phyloP scores from a whole-genome alignment of 2,329 filamentous ascomycete genomes.

The Aspergillus ibericus region DNA sequence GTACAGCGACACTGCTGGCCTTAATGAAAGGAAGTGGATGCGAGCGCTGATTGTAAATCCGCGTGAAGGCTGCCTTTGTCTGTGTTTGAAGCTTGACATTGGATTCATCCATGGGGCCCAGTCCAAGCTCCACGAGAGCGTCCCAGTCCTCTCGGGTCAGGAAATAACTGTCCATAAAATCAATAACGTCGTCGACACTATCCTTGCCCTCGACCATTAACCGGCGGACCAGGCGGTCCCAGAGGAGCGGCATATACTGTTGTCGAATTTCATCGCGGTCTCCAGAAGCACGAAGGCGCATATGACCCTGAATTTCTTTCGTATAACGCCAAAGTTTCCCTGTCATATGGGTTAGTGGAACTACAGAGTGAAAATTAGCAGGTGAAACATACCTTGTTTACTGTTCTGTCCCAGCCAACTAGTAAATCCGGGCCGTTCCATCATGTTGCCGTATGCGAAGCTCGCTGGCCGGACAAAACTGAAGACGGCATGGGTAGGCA shows the following conservation, averaged over 20 bases:
- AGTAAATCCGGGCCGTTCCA: slow-evolving; percentile 73
- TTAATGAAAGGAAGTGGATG: slow-evolving; percentile 98
- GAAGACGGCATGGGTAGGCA: slow-evolving; percentile 95
- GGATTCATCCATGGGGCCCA: slow-evolving; percentile 78
- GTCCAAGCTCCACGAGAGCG: slow-evolving; percentile 83
- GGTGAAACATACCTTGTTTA: slow-evolving; percentile 63
- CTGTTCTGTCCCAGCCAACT: slow-evolving; percentile 95
- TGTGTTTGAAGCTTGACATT: slow-evolving; percentile 76
- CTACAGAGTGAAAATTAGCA: background rate
- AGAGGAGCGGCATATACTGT: slow-evolving; percentile 86
- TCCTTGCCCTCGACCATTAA: slow-evolving; percentile 80
- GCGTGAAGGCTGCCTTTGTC: slow-evolving; percentile 86
- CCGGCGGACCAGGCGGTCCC: slow-evolving; percentile 73
- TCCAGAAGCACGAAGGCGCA: slow-evolving; percentile 85
- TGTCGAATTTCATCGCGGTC: slow-evolving; percentile 93
- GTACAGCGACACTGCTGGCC: slow-evolving; percentile 71
- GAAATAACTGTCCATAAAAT: slow-evolving; percentile 96
- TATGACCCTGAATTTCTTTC: slow-evolving; percentile 95
- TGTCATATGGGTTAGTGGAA: slow-evolving; percentile 17
- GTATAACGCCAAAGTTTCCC: slow-evolving; percentile 72
- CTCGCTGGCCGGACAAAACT: slow-evolving; percentile 91
- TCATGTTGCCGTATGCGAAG: slow-evolving; percentile 76
- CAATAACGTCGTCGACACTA: slow-evolving; percentile 76
- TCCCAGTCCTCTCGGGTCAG: slow-evolving; percentile 95
- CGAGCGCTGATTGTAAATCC: slow-evolving; percentile 80